These are phyloP conservation scores for Mucor indicus DNA, from an alignment of 371 early-diverging fungal species.

Conservation along the genomic window DNA sequence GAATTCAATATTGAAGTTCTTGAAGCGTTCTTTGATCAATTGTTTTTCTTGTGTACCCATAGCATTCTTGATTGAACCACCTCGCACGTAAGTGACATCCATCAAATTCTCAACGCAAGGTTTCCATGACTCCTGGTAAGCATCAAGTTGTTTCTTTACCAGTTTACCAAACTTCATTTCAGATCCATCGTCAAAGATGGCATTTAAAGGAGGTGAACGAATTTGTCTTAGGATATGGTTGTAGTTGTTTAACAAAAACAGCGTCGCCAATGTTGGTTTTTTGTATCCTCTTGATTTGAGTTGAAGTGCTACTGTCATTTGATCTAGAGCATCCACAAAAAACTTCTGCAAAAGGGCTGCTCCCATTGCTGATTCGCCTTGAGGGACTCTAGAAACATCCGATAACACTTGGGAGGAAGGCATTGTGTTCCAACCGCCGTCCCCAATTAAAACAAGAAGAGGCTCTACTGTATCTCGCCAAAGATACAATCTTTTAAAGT, in stretches of 20 bases:
- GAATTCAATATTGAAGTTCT: constrained; percentile 82
- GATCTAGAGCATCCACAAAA: constrained; percentile 56
- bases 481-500: constrained; percentile 56
- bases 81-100: constrained; percentile 73
- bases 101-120: constrained; percentile 67
- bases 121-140: constrained; percentile 76
- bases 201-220: constrained; percentile 54
- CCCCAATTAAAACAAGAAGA: constrained; percentile 51
- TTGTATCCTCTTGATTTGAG: constrained; percentile 72
- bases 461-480: constrained; percentile 63
- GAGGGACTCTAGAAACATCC: constrained; percentile 3
- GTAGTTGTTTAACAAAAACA: constrained; percentile 85
- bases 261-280: constrained; percentile 62
- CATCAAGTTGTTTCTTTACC: constrained; percentile 56
- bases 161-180: constrained; percentile 61
- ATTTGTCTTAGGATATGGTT: constrained; percentile 71
- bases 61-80: constrained; percentile 58
- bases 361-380: constrained; percentile 24
- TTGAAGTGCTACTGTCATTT: constrained; percentile 61
- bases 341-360: constrained; percentile 29
- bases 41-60: constrained; percentile 70
- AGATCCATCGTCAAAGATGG: constrained; percentile 52
- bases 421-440: constrained; percentile 60
- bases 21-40: constrained; percentile 80
- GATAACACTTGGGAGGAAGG: constrained; percentile 14